A percentile compares a stretch with the other conserved stretches of the same genome.
These are phyloP conservation scores for Fusarium avenaceum DNA, from an alignment of 2,329 filamentous ascomycete genomes.

Conservation along the genomic window DNA sequence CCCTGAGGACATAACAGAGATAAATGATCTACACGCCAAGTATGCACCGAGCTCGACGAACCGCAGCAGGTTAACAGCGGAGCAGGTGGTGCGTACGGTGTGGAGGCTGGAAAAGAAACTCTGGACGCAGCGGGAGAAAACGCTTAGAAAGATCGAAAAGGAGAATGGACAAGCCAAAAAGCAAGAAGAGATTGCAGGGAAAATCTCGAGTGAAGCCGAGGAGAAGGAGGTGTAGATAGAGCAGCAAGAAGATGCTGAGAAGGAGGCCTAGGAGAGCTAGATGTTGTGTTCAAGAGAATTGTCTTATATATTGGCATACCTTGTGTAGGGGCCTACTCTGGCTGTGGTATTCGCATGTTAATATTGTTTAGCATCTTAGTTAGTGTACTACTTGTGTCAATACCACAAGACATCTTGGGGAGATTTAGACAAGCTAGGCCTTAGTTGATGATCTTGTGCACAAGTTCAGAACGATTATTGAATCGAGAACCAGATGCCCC, in stretches of 20 bases:
- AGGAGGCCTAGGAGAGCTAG: neutral
- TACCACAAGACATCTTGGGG: neutral
- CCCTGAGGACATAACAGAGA: neutral
- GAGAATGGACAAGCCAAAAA: neutral
- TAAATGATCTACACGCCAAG: neutral
- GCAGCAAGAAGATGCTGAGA: neutral
- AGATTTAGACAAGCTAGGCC: too few relatives aligned
- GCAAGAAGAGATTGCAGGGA: neutral
- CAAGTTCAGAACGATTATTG: too few relatives aligned
- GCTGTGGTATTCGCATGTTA: neutral
- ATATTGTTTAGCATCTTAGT: neutral
- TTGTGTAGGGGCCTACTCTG: neutral
- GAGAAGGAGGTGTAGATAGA: neutral
- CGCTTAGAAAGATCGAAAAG: neutral
- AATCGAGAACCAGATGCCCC: too few relatives aligned
- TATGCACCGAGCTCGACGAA: neutral
- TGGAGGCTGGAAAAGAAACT: conserved; percentile 75
- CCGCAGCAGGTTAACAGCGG: too few relatives aligned
- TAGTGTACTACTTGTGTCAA: neutral
- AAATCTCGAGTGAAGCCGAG: neutral
- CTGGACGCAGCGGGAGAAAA: conserved; percentile 63
- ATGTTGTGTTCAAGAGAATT: neutral
- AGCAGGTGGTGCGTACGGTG: neutral
- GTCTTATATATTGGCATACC: neutral
- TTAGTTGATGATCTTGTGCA: too few relatives aligned